These are phyloP conservation scores for Trypanosomatidae sp. DNA, from an alignment of 208 protist genomes.

Conservation along the genomic window DNA sequence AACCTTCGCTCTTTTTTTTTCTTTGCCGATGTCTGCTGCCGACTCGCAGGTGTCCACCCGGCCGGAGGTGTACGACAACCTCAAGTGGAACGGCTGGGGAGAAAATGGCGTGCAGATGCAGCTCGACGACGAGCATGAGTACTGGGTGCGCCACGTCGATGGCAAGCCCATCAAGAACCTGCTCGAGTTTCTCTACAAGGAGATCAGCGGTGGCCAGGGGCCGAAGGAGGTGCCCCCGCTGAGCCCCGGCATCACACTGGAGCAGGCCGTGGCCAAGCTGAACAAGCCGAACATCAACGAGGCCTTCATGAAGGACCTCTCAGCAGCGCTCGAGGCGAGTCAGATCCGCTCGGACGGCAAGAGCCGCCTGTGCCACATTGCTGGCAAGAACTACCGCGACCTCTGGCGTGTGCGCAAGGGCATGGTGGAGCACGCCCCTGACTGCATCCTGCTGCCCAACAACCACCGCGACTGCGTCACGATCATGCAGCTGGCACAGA, in stretches of 20 bases:
- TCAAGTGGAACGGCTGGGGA: constrained; percentile 95
- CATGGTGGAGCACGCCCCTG: constrained; percentile 86
- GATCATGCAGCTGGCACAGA: constrained; percentile 81
- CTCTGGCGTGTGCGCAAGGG: constrained; percentile 91
- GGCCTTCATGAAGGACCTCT: constrained; percentile 74
- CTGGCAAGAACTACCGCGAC: constrained; percentile 94
- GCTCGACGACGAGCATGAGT: constrained; percentile 56
- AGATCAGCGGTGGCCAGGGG: constrained; percentile 51
- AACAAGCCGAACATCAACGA: constrained; percentile 71
- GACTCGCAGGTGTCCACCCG: constrained; percentile 13
- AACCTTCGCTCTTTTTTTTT: too few relatives aligned
- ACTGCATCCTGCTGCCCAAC: constrained; percentile 89
- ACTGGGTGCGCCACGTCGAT: constrained; percentile 66
- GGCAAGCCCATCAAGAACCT: constrained; percentile 82
- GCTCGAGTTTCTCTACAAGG: constrained; percentile 79
- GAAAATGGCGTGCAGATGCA: constrained; percentile 49
- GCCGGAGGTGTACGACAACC: constrained; percentile 65
- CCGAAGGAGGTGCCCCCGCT: constrained; percentile 45
- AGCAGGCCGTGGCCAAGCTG: constrained; percentile 72
- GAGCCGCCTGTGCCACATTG: constrained; percentile 83
- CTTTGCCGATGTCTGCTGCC: constrained; percentile 13
- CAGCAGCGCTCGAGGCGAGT: constrained; percentile 35
- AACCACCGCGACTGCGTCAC: constrained; percentile 84
- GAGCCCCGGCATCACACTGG: constrained; percentile 66
- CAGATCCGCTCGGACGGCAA: constrained; percentile 76